These are phyloP conservation scores for Ganoderma boninense DNA, from an alignment of 1,284 basidiomycete genomes.

Conservation along the genomic window DNA sequence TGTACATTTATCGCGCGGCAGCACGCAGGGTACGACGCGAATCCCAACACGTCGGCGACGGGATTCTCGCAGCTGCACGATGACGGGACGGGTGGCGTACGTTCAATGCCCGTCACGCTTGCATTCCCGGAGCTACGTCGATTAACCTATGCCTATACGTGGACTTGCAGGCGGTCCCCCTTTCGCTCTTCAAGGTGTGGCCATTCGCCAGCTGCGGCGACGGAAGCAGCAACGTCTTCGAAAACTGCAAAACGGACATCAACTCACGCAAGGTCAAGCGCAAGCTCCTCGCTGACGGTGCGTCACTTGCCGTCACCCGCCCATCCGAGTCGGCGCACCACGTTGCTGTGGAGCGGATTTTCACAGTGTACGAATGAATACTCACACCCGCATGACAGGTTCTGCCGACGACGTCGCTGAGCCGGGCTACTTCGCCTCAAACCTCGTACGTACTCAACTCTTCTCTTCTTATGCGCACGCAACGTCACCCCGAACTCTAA, in stretches of 20 bases:
- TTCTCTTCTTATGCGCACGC: background rate
- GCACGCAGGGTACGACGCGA: constrained; percentile 69
- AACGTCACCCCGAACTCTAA: background rate
- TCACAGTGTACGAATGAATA: background rate
- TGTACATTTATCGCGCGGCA: constrained; percentile 32
- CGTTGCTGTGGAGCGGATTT: background rate
- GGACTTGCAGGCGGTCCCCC: constrained; percentile 53
- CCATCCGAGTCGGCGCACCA: too few species aligned
- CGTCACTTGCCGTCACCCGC: background rate
- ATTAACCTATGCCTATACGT: too few species aligned
- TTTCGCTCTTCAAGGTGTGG: constrained; percentile 71
- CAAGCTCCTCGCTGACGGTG: constrained; percentile 56
- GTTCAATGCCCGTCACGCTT: constrained; percentile 19
- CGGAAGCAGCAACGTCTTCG: constrained; percentile 45
- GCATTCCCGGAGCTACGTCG: background rate
- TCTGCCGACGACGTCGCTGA: constrained; percentile 64
- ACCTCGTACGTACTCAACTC: constrained; percentile 48
- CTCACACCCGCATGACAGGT: constrained; percentile 43
- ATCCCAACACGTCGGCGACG: constrained; percentile 55
- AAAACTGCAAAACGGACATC: constrained; percentile 57
- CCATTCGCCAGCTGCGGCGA: constrained; percentile 57
- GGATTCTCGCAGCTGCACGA: constrained; percentile 73
- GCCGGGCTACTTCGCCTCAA: constrained; percentile 70
- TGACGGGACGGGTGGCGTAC: constrained; percentile 65
- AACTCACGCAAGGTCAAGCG: constrained; percentile 53